Percentiles rank a stretch among this genome's conserved stretches.
Conservation (phyloP, 2,329 filamentous ascomycete genomes). For the Bipolaris sorokiniana region DNA sequence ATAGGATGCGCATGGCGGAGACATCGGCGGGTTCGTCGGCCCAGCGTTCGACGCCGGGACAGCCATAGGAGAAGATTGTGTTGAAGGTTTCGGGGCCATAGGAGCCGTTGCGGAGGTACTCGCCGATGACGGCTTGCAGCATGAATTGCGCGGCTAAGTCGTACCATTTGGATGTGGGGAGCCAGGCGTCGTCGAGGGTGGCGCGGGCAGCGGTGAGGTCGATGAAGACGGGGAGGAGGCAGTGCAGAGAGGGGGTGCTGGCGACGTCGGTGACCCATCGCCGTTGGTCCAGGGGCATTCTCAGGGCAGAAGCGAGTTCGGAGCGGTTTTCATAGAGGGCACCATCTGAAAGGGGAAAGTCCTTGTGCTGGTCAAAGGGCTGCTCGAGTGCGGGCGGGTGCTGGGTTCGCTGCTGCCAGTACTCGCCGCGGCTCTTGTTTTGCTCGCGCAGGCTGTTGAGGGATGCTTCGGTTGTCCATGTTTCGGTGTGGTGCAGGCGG, state of each 20-base stretch:
- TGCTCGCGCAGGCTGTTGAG: slow-evolving; percentile 45
- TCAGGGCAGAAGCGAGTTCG: slow-evolving; percentile 31
- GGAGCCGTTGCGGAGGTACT: slow-evolving; percentile 51
- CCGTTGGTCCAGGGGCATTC: slow-evolving; percentile 32
- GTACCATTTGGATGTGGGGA: slow-evolving; percentile 52
- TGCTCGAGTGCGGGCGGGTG: slow-evolving; percentile 29
- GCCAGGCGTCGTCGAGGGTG: slow-evolving; percentile 39
- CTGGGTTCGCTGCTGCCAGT: slow-evolving; percentile 30
- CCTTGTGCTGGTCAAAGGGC: slow-evolving; percentile 33
- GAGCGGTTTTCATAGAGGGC: slow-evolving; percentile 38
- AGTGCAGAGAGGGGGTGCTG: slow-evolving; percentile 47
- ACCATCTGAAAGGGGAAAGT: slow-evolving; percentile 38
- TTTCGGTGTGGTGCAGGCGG: slow-evolving; percentile 48
- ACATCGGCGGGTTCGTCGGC: slow-evolving; percentile 36
- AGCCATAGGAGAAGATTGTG: slow-evolving; percentile 56
- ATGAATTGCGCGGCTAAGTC: slow-evolving; percentile 56
- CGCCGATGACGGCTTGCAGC: slow-evolving; percentile 58
- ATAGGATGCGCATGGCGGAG: slow-evolving; percentile 43
- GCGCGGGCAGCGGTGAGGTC: slow-evolving; percentile 56
- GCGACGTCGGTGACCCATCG: slow-evolving; percentile 44
- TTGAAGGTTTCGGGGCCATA: slow-evolving; percentile 47
- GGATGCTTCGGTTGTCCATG: slow-evolving; percentile 47
- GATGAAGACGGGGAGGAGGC: slow-evolving; percentile 58
- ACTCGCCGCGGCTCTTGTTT: slow-evolving; percentile 44
- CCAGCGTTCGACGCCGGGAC: slow-evolving; percentile 32